Percentiles rank a stretch among this genome's conserved stretches.
These are phyloP conservation scores for Leccinum boreale DNA, from an alignment of 768 basidiomycete genomes.

Conservation along the genomic window DNA sequence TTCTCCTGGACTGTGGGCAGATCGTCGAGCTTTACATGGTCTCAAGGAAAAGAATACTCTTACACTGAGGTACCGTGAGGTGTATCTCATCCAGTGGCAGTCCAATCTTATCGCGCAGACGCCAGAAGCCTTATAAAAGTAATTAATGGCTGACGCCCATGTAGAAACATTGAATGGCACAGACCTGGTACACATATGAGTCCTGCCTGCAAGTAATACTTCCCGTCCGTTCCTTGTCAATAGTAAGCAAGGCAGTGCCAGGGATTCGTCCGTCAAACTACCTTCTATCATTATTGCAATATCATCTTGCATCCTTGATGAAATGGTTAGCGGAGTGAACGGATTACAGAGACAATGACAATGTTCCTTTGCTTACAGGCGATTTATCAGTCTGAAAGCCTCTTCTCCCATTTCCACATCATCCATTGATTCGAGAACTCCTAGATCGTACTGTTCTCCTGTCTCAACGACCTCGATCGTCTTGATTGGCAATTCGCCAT, in stretches of 20 bases:
- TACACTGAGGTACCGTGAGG: constrained; percentile 62
- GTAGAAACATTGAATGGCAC: constrained; percentile 13
- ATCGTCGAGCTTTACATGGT: neutral
- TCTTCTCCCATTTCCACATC: constrained; percentile 39
- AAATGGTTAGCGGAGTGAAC: neutral
- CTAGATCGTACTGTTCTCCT: constrained; percentile 50
- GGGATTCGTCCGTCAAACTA: constrained; percentile 6
- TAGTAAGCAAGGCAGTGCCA: neutral
- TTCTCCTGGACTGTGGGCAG: constrained; percentile 54
- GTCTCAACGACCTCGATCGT: constrained; percentile 53
- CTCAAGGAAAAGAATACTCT: constrained; percentile 19
- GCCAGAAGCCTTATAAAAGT: constrained; percentile 59
- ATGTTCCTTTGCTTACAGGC: constrained; percentile 46
- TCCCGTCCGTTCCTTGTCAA: constrained; percentile 56
- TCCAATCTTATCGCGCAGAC: constrained; percentile 78
- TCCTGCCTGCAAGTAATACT: constrained; percentile 76
- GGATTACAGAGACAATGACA: neutral
- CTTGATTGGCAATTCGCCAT: constrained; percentile 47
- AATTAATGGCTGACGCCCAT: neutral
- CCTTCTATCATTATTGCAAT: constrained; percentile 63
- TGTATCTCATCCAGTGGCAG: constrained; percentile 73
- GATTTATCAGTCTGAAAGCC: constrained; percentile 59
- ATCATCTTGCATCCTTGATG: constrained; percentile 51
- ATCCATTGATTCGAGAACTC: constrained; percentile 27
- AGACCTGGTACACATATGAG: constrained; percentile 65